Evolutionary conservation across 441 rosid species (phyloP).

Genomic region (Jatropha podagrica): DNA sequence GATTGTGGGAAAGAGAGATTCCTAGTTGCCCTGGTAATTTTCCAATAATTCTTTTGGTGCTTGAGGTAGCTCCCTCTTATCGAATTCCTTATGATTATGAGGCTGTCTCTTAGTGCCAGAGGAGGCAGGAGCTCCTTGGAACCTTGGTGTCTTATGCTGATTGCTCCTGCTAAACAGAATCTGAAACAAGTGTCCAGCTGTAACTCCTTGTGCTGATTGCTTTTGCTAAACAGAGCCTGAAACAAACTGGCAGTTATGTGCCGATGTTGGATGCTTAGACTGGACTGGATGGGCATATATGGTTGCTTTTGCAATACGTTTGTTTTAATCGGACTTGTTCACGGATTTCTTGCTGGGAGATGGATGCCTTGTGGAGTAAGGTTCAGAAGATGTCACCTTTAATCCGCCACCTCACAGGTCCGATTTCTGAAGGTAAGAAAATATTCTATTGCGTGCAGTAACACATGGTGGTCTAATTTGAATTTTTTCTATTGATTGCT

Average conservation of each 20-base stretch:
- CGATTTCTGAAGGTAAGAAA: constrained; percentile 28
- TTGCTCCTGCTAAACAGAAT: constrained; percentile 14
- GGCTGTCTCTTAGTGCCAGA: constrained; percentile 18
- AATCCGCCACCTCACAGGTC: constrained; percentile 25
- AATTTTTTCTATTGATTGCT: constrained; percentile 6
- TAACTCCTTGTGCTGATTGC: neutral
- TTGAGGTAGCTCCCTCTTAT: neutral
- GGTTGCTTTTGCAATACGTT: constrained; percentile 11
- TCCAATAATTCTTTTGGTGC: constrained; percentile 16
- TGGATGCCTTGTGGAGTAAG: constrained; percentile 29
- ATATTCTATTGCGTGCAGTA: neutral
- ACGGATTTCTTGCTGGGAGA: constrained; percentile 23
- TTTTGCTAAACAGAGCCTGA: constrained; percentile 2
- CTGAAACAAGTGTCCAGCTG: constrained; percentile 1
- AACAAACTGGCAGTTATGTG: constrained; percentile 17
- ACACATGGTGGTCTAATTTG: constrained; percentile 8
- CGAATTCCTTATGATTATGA: neutral
- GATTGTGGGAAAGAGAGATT: constrained; percentile 61
- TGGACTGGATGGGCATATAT: constrained; percentile 10
- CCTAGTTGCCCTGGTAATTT: constrained; percentile 30
- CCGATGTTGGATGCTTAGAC: constrained; percentile 11
- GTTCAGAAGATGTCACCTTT: constrained; percentile 21
- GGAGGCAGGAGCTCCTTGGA: constrained; percentile 16
- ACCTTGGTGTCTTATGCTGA: constrained; percentile 11
- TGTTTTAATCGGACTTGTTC: constrained; percentile 11